Conservation (phyloP, 192 early-diverging fungal genomes). For the Chytriomyces sp. region DNA sequence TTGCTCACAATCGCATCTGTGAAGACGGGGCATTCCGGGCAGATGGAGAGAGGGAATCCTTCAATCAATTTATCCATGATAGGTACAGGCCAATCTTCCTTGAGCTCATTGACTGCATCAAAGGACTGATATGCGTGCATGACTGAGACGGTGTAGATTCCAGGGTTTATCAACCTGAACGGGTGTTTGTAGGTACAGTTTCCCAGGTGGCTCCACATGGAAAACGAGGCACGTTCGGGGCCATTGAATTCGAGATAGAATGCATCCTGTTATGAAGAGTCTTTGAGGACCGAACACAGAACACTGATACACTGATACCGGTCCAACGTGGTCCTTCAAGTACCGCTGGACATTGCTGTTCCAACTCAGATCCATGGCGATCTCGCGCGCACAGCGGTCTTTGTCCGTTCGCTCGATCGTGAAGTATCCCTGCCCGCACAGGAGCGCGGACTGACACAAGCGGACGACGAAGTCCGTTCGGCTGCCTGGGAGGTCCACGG, state of each 20-base stretch:
- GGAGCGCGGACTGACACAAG: not conserved
- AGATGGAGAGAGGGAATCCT: not conserved
- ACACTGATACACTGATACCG: not conserved
- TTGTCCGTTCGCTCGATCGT: not conserved
- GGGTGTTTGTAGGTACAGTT: constrained; percentile 28
- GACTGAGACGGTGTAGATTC: not conserved
- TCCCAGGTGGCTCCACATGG: constrained; percentile 19
- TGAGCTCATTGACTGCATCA: constrained; percentile 4
- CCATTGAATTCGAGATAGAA: constrained; percentile 16
- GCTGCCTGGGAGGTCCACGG: not conserved
- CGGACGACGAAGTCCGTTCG: not conserved
- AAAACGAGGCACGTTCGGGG: not conserved
- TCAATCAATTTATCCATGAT: not conserved
- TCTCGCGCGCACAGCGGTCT: not conserved
- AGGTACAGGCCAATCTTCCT: not conserved
- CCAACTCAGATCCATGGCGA: not conserved
- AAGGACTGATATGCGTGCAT: constrained; percentile 13
- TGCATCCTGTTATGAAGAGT: constrained; percentile 13
- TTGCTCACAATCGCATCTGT: not conserved
- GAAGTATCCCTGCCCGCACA: constrained; percentile 29
- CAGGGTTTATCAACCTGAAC: constrained; percentile 7
- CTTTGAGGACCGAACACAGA: not conserved
- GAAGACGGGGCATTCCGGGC: constrained; percentile 13
- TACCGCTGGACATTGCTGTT: not conserved
- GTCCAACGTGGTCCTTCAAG: not conserved